phyloP scores from a whole-genome alignment of 2,329 filamentous ascomycete genomes.

The Trichoderma atroviride region DNA sequence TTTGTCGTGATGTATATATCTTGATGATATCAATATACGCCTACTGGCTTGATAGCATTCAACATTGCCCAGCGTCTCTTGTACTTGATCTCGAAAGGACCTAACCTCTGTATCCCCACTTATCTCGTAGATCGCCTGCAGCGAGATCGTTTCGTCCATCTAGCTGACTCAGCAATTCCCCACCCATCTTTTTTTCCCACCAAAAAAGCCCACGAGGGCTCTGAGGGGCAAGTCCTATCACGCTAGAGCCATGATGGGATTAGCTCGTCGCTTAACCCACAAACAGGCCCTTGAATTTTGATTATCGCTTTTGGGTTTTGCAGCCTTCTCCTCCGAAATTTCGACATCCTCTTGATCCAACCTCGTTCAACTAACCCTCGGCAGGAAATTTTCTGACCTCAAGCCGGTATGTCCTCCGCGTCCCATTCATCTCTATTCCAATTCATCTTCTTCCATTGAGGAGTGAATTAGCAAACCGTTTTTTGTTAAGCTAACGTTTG shows the following conservation, averaged over 20 bases:
- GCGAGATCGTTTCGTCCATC: neutral
- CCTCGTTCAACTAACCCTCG: constrained; percentile 42
- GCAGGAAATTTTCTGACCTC: constrained; percentile 40
- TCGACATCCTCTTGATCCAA: constrained; percentile 36
- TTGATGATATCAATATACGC: neutral
- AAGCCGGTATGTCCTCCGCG: constrained; percentile 42
- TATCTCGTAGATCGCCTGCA: neutral
- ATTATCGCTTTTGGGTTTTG: constrained; percentile 39
- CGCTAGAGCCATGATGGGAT: constrained; percentile 33
- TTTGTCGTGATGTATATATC: neutral
- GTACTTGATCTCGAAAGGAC: neutral
- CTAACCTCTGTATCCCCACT: neutral
- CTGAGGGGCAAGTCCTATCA: constrained; percentile 38
- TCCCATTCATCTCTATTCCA: neutral
- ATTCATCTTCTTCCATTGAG: constrained; percentile 13
- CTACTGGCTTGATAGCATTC: neutral
- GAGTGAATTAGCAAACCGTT: neutral
- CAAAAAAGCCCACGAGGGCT: constrained; percentile 34
- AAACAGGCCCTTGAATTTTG: constrained; percentile 41
- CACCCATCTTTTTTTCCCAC: constrained; percentile 3
- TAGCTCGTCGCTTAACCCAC: constrained; percentile 46
- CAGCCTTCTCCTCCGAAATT: constrained; percentile 33
- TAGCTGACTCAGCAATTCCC: constrained; percentile 35
- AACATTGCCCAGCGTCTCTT: neutral
- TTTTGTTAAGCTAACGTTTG: constrained; percentile 7